phyloP scores from a whole-genome alignment of 306 rosid genomes.

The Cicer bijugum region DNA sequence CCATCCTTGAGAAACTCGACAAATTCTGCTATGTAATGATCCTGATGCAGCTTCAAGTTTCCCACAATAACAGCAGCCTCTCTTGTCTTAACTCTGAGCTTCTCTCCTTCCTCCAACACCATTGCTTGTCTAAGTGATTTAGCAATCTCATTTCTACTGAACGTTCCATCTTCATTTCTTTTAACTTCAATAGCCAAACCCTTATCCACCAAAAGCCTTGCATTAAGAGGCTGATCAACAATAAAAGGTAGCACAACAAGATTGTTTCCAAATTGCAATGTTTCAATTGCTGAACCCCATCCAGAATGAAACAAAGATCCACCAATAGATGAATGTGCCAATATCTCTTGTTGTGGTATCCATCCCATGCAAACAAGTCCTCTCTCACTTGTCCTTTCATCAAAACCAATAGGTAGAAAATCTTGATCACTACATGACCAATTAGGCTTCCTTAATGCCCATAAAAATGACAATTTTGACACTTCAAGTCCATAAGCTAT shows the following conservation, averaged over 20 bases:
- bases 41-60: slow-evolving; percentile 43
- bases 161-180: slow-evolving; percentile 51
- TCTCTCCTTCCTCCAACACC: slow-evolving; percentile 52
- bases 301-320: slow-evolving; percentile 56
- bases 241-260: slow-evolving; percentile 53
- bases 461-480: slow-evolving; percentile 51
- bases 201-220: slow-evolving; percentile 50
- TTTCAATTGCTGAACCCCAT: slow-evolving; percentile 56
- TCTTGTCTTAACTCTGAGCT: slow-evolving; percentile 39
- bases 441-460: slow-evolving; percentile 49
- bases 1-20: slow-evolving; percentile 38
- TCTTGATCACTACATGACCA: slow-evolving; percentile 45
- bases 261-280: slow-evolving; percentile 49
- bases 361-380: slow-evolving; percentile 47
- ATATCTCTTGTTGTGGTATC: slow-evolving; percentile 53
- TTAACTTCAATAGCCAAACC: slow-evolving; percentile 50
- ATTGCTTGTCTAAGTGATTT: slow-evolving; percentile 42
- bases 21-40: slow-evolving; percentile 25
- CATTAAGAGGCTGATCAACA: slow-evolving; percentile 53
- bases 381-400: slow-evolving; percentile 36
- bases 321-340: slow-evolving; percentile 54
- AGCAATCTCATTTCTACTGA: slow-evolving; percentile 47
- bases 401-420: slow-evolving; percentile 43
- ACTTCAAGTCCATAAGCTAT: slow-evolving; percentile 57
- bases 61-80: slow-evolving; percentile 43